These are phyloP conservation scores for Herpetomonas muscarum DNA, from an alignment of 208 protist genomes.

Conservation along the genomic window DNA sequence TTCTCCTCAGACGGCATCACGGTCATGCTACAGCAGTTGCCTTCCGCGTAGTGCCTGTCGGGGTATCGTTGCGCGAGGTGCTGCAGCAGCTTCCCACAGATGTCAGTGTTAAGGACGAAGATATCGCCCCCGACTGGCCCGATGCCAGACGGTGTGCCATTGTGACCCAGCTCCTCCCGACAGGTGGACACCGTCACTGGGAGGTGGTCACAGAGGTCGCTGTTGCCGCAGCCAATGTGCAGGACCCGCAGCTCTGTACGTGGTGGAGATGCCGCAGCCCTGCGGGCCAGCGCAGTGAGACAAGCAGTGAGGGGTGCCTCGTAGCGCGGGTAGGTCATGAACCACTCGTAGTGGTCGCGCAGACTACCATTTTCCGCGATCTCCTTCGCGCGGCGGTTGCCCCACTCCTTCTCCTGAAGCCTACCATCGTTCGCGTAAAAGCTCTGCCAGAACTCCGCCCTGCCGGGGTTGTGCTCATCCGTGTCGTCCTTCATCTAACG, in stretches of 20 bases:
- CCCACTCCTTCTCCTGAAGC: constrained; percentile 27
- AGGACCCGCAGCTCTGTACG: constrained; percentile 14
- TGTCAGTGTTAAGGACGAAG: constrained; percentile 63
- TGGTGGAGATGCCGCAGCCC: not conserved
- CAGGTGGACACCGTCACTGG: constrained; percentile 3
- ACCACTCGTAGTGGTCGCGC: constrained; percentile 71
- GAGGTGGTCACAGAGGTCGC: constrained; percentile 48
- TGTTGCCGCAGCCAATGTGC: constrained; percentile 64
- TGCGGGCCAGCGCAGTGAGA: not conserved
- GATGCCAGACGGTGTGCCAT: too few species aligned
- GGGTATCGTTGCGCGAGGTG: constrained; percentile 26
- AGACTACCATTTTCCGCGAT: constrained; percentile 25
- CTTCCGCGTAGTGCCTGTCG: constrained; percentile 29
- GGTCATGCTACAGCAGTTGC: constrained; percentile 44
- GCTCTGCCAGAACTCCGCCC: constrained; percentile 43
- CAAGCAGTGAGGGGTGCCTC: constrained; percentile 15
- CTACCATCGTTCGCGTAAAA: constrained; percentile 48
- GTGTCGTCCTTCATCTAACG: constrained; percentile 25
- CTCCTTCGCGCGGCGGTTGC: constrained; percentile 20
- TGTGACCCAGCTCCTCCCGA: too few species aligned
- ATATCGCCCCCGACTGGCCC: too few species aligned
- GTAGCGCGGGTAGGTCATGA: constrained; percentile 46
- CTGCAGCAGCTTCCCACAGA: constrained; percentile 39
- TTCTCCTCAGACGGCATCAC: not conserved
- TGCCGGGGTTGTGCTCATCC: constrained; percentile 32